A percentile compares a stretch with the other conserved stretches of the same genome.
Conservation (phyloP, 129 eudicot genomes). For the Pulicaria dysenterica region DNA sequence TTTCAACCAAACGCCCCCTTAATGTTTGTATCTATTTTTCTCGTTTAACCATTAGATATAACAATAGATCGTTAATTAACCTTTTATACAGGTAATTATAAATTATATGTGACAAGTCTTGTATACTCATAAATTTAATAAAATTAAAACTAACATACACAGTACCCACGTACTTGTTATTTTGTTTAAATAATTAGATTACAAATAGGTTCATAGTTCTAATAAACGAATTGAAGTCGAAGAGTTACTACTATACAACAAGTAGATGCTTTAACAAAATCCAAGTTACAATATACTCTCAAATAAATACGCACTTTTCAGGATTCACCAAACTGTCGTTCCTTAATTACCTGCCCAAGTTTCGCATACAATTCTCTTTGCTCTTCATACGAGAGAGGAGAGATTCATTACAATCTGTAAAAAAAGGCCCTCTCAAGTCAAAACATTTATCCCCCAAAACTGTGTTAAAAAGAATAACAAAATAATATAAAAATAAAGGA, state of each 20-base stretch:
- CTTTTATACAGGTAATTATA: too few relatives aligned
- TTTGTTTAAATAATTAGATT: constrained; percentile 11
- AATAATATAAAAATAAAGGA: too few relatives aligned
- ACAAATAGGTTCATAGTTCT: constrained; percentile 24
- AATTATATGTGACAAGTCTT: too few relatives aligned
- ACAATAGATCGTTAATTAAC: too few relatives aligned
- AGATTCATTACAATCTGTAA: constrained; percentile 76
- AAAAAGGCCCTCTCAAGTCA: background rate
- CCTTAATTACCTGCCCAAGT: constrained; percentile 73
- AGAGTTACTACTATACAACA: constrained; percentile 31
- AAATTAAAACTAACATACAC: too few relatives aligned
- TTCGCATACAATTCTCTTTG: constrained; percentile 61
- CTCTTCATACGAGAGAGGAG: constrained; percentile 73
- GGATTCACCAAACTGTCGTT: constrained; percentile 56
- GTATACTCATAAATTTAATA: too few relatives aligned
- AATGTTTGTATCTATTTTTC: too few relatives aligned
- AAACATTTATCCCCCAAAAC: background rate
- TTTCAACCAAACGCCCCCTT: too few relatives aligned
- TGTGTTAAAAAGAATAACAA: too few relatives aligned
- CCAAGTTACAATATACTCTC: constrained; percentile 12
- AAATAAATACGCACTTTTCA: constrained; percentile 18
- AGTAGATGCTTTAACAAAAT: constrained; percentile 17
- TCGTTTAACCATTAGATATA: too few relatives aligned
- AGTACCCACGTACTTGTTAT: too few relatives aligned
- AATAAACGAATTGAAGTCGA: constrained; percentile 19